Evolutionary conservation across 1,284 basidiomycete species (phyloP).

Genomic region (Mycena sp.): DNA sequence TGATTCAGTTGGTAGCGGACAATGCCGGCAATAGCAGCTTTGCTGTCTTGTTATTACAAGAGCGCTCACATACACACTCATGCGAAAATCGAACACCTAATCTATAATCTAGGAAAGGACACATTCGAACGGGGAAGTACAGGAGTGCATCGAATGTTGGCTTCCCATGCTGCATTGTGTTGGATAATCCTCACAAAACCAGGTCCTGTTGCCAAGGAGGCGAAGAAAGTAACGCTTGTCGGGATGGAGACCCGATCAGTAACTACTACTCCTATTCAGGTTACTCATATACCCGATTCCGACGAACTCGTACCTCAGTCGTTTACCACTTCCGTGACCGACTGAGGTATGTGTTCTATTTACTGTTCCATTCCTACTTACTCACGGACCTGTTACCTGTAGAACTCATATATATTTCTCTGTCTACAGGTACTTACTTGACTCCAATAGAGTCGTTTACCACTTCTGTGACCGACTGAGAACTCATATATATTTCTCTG

Average conservation of each 20-base stretch:
- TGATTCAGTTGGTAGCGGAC: no score
- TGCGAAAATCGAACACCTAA: neutral
- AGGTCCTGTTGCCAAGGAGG: neutral
- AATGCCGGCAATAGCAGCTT: neutral
- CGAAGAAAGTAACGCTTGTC: neutral
- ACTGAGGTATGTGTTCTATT: no score
- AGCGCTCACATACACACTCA: neutral
- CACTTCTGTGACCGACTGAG: no score
- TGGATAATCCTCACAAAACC: neutral
- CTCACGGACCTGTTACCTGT: no score
- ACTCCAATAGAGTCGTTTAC: no score
- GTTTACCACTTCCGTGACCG: no score
- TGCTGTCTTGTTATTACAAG: slow-evolving; percentile 1
- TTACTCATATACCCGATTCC: no score
- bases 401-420: no score
- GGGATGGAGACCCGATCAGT: slow-evolving; percentile 4
- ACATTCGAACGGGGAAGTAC: neutral
- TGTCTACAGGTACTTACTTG: no score
- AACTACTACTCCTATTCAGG: neutral
- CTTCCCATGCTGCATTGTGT: neutral
- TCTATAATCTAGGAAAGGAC: neutral
- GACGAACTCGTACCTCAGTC: no score
- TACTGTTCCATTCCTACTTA: no score
- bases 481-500: no score
- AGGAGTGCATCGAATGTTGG: neutral